Conservation (phyloP, 192 early-diverging fungal genomes). For the Backusella luteola region DNA sequence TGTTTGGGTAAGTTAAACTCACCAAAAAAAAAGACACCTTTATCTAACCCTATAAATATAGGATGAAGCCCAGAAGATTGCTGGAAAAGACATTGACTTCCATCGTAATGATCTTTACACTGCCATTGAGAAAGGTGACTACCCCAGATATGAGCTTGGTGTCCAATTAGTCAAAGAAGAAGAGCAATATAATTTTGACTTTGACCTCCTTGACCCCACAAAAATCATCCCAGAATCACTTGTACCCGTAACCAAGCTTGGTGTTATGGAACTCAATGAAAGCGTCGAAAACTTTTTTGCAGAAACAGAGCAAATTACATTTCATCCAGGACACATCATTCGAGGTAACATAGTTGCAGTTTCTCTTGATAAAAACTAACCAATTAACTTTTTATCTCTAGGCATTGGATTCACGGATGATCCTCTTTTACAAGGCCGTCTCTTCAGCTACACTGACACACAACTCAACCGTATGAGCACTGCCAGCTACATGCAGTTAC, state of each 20-base stretch:
- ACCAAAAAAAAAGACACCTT: not conserved
- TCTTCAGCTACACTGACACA: constrained; percentile 48
- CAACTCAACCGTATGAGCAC: constrained; percentile 40
- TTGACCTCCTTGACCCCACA: constrained; percentile 47
- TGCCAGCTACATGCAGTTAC: constrained; percentile 42
- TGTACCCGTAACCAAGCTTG: constrained; percentile 36
- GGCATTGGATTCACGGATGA: constrained; percentile 41
- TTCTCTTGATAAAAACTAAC: too few relatives aligned
- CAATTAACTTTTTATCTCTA: not conserved
- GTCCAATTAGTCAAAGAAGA: constrained; percentile 38
- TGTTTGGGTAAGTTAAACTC: constrained; percentile 7
- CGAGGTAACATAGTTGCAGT: constrained; percentile 20
- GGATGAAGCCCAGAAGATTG: constrained; percentile 43
- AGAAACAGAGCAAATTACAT: constrained; percentile 48
- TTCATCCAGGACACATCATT: constrained; percentile 38
- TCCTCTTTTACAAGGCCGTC: constrained; percentile 46
- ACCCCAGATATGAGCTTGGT: constrained; percentile 43
- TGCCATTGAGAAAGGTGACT: constrained; percentile 36
- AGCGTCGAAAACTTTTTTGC: constrained; percentile 46
- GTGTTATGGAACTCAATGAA: constrained; percentile 43
- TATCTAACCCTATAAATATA: not conserved
- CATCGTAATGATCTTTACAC: constrained; percentile 40
- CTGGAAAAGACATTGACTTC: constrained; percentile 45
- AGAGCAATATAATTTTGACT: constrained; percentile 33
- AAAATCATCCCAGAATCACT: constrained; percentile 46